Evolutionary conservation across 148 eudicot genomes (phyloP).

Genomic region (Bassia scoparia): DNA sequence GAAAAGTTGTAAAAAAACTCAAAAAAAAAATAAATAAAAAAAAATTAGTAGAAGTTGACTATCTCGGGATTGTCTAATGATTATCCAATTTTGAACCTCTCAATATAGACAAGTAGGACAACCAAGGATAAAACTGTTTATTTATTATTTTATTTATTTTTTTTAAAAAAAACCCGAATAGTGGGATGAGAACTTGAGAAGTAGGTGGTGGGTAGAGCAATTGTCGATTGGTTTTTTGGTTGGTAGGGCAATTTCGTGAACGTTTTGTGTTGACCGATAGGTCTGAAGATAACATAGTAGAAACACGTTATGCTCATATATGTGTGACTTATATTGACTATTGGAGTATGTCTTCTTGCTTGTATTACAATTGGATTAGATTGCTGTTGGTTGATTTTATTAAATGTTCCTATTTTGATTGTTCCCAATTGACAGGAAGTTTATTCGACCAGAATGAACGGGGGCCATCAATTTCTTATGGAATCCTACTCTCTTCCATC

Average conservation of each 20-base stretch:
- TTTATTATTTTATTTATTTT: too few relatives aligned
- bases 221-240: too few relatives aligned
- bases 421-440: slow-evolving; percentile 67
- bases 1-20: too few relatives aligned
- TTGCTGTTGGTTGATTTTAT: neutral
- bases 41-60: too few relatives aligned
- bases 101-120: too few relatives aligned
- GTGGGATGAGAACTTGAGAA: too few relatives aligned
- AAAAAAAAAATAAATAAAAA: too few relatives aligned
- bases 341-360: neutral
- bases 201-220: too few relatives aligned
- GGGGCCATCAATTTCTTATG: slow-evolving; percentile 95
- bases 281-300: neutral
- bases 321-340: neutral
- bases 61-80: too few relatives aligned
- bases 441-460: slow-evolving; percentile 85
- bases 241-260: neutral
- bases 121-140: too few relatives aligned
- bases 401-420: slow-evolving; percentile 15
- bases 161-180: too few relatives aligned
- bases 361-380: neutral
- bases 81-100: too few relatives aligned
- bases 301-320: neutral
- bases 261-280: neutral
- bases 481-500: slow-evolving; percentile 24